Evolutionary conservation across 2,329 filamentous ascomycete species (phyloP).

Genomic region (Colletotrichum higginsianum): DNA sequence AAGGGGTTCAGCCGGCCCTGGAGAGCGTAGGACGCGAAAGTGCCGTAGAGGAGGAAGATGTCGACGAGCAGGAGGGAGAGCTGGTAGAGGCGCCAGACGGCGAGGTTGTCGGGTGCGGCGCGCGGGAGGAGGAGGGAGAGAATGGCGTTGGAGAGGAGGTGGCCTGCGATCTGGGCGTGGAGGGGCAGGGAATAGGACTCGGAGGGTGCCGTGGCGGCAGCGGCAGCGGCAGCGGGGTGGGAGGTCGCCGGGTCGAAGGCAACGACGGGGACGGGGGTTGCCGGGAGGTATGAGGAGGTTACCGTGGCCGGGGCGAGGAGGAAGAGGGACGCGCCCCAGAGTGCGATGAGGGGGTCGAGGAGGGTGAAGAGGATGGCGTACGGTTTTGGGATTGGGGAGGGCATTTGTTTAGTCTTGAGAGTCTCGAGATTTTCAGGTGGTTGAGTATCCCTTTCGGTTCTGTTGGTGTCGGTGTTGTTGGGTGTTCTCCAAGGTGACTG

Average conservation of each 20-base stretch:
- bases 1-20: constrained; percentile 16
- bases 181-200: constrained; percentile 25
- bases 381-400: constrained; percentile 12
- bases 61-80: constrained; percentile 25
- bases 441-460: too few species aligned
- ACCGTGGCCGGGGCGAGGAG: constrained; percentile 22
- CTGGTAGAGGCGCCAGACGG: constrained; percentile 25
- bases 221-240: constrained; percentile 12
- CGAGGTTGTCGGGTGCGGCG: background rate
- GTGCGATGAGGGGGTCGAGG: constrained; percentile 32
- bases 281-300: constrained; percentile 22
- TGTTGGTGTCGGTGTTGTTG: background rate
- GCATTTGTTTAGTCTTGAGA: background rate
- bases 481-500: too few species aligned
- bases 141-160: constrained; percentile 27
- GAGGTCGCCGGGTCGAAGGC: constrained; percentile 6
- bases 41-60: constrained; percentile 25
- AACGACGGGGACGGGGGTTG: background rate
- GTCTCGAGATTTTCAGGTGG: background rate
- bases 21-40: background rate
- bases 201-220: background rate
- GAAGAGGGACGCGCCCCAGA: constrained; percentile 33
- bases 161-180: constrained; percentile 22
- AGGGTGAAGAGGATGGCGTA: constrained; percentile 21
- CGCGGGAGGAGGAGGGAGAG: constrained; percentile 28